Evolutionary conservation across 352 stramenopile species (phyloP), one percentile per base, ranked within the genome.

Genomic region (Hyaloperonospora brassicae): DNA sequence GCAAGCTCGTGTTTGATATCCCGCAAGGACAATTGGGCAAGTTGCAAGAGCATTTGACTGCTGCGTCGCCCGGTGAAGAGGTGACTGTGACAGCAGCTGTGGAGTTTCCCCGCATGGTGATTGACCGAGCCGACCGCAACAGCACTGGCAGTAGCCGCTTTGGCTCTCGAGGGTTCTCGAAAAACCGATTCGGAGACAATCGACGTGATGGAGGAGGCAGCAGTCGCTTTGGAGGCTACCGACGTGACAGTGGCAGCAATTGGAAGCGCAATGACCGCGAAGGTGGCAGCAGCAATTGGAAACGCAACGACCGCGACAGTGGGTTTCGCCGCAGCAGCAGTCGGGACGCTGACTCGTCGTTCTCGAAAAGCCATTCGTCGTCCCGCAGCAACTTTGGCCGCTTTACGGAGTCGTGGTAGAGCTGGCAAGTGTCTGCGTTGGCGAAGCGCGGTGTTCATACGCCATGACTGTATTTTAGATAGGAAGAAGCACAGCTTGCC

Each of bases 1-100:
- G 62, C 58, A 84, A 79, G 61, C 76, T 87, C 8, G 76, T 86
- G 52, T 82, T 89, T 21, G 79, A 89, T 50, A 69, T 89, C 34
- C 68, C 72, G 11, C 64, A 81, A 22, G 60, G 76, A 47, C 53
- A 75, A 44, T 40, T 86, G 24, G 72, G 76, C 13, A 55, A 65
- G 22, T 52, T 89, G 17, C 72, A 72, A 38, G 55, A 62, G 17
- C 71, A 86, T 30, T 50, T 89, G 4, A 56, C 44, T n/a, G 60
- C 52, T 9, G 49, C 66, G 0, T 63, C 55, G 1, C 61, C 65
- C 2, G 55, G 48, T 21, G 56, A 68, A 7, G 58, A 74, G 30
- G 59, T 82, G 40, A 72, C 58, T 2, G 64, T 89, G 40, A 60
- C 72, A 27, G 45, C 61, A 5, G 70, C 73, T 21, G 62, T 72